Evolutionary conservation across 2,329 filamentous ascomycete genomes (phyloP).

Genomic region (Sphaceloma murrayae): DNA sequence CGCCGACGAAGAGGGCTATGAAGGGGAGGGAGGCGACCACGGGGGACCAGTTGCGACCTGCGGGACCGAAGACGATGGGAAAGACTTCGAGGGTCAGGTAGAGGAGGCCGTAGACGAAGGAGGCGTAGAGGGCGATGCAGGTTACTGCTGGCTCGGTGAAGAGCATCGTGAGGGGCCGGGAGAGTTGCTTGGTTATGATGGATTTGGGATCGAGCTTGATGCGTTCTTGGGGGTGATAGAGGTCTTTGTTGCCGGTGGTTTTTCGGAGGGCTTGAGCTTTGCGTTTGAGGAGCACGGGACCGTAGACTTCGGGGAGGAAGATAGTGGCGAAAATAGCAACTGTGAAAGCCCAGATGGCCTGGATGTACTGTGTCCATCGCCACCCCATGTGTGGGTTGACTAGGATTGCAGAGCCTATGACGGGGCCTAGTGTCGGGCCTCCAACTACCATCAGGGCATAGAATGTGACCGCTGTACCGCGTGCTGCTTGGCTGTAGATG

Average conservation of each 20-base stretch:
- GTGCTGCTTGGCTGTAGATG: constrained; percentile 32
- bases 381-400: constrained; percentile 32
- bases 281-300: constrained; percentile 31
- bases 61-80: constrained; percentile 39
- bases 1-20: constrained; percentile 38
- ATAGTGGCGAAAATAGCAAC: constrained; percentile 25
- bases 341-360: constrained; percentile 33
- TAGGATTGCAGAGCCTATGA: constrained; percentile 34
- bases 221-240: constrained; percentile 39
- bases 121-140: constrained; percentile 37
- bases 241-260: constrained; percentile 31
- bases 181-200: constrained; percentile 36
- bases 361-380: constrained; percentile 40
- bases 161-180: constrained; percentile 37
- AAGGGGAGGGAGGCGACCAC: constrained; percentile 40
- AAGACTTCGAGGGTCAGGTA: constrained; percentile 41
- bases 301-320: constrained; percentile 35
- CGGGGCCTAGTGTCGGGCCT: constrained; percentile 35
- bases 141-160: constrained; percentile 41
- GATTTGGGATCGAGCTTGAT: constrained; percentile 34
- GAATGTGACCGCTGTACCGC: constrained; percentile 33
- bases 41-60: constrained; percentile 35
- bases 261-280: constrained; percentile 33
- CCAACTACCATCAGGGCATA: constrained; percentile 35
- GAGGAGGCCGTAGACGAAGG: constrained; percentile 40